Evolutionary conservation across 2,329 filamentous ascomycete genomes (phyloP).

Genomic region (Neurospora crassa): DNA sequence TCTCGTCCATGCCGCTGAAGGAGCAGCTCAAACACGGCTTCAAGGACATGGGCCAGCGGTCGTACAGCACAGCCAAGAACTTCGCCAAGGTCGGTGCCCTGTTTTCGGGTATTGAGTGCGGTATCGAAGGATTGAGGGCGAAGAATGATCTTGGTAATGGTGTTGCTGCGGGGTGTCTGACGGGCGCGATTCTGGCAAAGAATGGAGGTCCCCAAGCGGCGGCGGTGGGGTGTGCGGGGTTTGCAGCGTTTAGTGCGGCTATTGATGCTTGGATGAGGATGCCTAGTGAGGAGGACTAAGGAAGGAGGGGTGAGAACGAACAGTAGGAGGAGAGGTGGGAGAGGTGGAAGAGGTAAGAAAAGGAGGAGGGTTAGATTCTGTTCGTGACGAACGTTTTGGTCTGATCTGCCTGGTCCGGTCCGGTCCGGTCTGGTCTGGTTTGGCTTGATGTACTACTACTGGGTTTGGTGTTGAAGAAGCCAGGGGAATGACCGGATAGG

Average conservation of each 20-base stretch:
- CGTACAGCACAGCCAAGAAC: constrained; percentile 79
- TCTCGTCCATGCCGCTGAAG: constrained; percentile 60
- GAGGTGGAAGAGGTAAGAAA: too few relatives aligned
- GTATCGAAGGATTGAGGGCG: constrained; percentile 82
- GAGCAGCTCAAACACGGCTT: constrained; percentile 81
- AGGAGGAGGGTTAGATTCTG: neutral
- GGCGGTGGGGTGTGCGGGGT: constrained; percentile 79
- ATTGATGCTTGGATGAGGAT: constrained; percentile 89
- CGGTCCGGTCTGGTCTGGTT: neutral
- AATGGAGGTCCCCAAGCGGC: constrained; percentile 85
- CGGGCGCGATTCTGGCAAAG: constrained; percentile 77
- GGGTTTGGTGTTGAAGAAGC: neutral
- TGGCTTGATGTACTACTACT: neutral
- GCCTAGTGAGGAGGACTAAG: constrained; percentile 48
- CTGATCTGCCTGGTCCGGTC: neutral
- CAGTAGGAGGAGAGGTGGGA: neutral
- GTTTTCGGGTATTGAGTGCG: constrained; percentile 90
- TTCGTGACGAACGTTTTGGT: neutral
- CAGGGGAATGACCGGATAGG: neutral
- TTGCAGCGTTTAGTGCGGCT: constrained; percentile 84
- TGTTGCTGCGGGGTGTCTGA: constrained; percentile 78
- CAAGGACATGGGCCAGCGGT: constrained; percentile 86
- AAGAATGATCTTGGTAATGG: constrained; percentile 93
- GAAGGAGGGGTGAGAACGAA: constrained; percentile 10
- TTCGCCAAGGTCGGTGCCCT: constrained; percentile 90